Evolutionary conservation across 371 early-diverging fungal species (phyloP).

Genomic region (Funneliformis caledonium): DNA sequence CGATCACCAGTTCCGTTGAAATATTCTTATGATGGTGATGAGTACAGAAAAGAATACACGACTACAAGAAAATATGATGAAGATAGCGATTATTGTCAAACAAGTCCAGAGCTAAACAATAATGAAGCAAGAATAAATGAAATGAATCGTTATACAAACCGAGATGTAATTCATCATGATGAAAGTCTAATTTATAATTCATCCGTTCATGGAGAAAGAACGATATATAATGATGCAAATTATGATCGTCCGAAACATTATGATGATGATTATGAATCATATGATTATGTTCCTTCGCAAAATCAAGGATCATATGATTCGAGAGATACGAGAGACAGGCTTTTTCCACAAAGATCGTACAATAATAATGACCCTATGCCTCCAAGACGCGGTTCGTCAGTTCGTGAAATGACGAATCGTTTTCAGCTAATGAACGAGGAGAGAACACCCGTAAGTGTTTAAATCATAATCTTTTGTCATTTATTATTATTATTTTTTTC

Average conservation of each 20-base stretch:
- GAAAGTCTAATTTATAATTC: neutral
- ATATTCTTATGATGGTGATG: neutral
- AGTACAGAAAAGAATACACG: neutral
- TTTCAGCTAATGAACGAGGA: neutral
- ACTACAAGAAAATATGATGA: neutral
- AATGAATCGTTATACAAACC: neutral
- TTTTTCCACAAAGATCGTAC: neutral
- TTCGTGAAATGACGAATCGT: slow-evolving; percentile 5
- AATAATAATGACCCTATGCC: neutral
- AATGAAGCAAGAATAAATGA: neutral
- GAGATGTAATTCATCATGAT: neutral
- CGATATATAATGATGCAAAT: neutral
- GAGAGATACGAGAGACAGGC: neutral
- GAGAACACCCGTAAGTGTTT: neutral
- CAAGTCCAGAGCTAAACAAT: neutral
- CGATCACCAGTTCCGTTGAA: neutral
- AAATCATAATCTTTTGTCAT: neutral
- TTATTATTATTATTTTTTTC: neutral
- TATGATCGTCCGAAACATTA: neutral
- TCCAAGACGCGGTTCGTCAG: neutral
- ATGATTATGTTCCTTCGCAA: neutral
- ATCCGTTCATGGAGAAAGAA: neutral
- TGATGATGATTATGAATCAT: slow-evolving; percentile 1
- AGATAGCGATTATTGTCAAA: no score
- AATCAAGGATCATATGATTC: neutral